phyloP scores from a whole-genome alignment of 2,329 filamentous ascomycete species.

The Penicillium concentricum region DNA sequence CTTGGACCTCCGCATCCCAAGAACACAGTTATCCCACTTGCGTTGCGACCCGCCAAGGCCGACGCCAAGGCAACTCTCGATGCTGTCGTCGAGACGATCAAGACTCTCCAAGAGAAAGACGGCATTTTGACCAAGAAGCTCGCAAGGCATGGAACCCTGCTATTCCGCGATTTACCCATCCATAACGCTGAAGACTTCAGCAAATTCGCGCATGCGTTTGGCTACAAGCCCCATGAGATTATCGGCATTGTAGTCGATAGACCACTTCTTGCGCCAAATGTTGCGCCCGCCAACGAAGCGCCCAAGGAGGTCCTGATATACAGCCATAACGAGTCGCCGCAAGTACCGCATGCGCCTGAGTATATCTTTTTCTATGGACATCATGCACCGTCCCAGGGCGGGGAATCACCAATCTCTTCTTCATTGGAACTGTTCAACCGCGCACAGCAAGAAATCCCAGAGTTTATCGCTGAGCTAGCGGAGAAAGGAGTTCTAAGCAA shows the following conservation, averaged over 20 bases:
- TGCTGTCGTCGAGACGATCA: slow-evolving; percentile 37
- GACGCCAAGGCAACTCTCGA: slow-evolving; percentile 31
- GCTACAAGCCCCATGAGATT: slow-evolving; percentile 50
- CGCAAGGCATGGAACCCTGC: slow-evolving; percentile 47
- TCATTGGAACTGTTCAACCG: slow-evolving; percentile 49
- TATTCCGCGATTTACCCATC: slow-evolving; percentile 51
- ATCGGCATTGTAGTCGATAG: slow-evolving; percentile 53
- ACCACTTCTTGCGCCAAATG: slow-evolving; percentile 45
- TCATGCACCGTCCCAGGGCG: slow-evolving; percentile 35
- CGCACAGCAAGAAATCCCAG: slow-evolving; percentile 48
- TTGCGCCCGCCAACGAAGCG: slow-evolving; percentile 51
- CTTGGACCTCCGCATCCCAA: slow-evolving; percentile 42
- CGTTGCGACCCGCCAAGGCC: slow-evolving; percentile 33
- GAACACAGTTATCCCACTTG: slow-evolving; percentile 42
- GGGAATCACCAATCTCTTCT: slow-evolving; percentile 51
- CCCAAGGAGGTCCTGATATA: slow-evolving; percentile 51
- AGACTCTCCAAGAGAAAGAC: slow-evolving; percentile 34
- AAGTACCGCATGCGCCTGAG: slow-evolving; percentile 53
- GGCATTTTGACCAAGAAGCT: slow-evolving; percentile 42
- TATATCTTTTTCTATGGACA: slow-evolving; percentile 54
- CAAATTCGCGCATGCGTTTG: slow-evolving; percentile 52
- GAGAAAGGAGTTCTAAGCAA: slow-evolving; percentile 48
- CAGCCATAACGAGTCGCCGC: slow-evolving; percentile 53
- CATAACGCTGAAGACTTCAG: slow-evolving; percentile 48
- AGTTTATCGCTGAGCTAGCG: slow-evolving; percentile 45